These are phyloP conservation scores for Didymella segeticola DNA, from an alignment of 2,329 filamentous ascomycete species.

Conservation along the genomic window DNA sequence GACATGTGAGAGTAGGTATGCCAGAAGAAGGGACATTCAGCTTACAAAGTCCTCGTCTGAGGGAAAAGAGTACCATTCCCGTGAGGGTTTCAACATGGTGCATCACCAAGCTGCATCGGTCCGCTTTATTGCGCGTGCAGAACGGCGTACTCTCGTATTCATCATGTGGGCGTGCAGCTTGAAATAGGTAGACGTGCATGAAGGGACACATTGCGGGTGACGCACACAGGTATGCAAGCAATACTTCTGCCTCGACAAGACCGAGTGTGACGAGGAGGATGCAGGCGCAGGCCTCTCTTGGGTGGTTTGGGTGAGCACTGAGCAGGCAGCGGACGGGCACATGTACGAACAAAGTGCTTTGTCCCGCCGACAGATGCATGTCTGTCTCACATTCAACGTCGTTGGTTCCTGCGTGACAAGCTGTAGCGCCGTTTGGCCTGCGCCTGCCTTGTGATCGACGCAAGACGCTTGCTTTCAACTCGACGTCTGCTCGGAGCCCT, in stretches of 20 bases:
- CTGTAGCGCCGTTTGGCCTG: slow-evolving; percentile 18
- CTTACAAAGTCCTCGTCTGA: too few species aligned
- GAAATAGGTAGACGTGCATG: slow-evolving; percentile 9
- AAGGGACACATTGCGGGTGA: slow-evolving; percentile 13
- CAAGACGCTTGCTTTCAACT: slow-evolving; percentile 9
- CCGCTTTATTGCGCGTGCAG: background rate
- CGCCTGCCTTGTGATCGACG: slow-evolving; percentile 16
- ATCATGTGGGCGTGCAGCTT: slow-evolving; percentile 12
- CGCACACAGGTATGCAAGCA: slow-evolving; percentile 3
- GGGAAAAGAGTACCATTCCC: background rate
- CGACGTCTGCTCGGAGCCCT: background rate
- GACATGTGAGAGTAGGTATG: background rate
- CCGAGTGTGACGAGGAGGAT: slow-evolving; percentile 8
- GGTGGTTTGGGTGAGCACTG: slow-evolving; percentile 6
- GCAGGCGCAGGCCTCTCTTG: too few species aligned
- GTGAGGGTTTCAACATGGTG: too few species aligned
- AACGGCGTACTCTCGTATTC: slow-evolving; percentile 4
- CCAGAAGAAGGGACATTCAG: too few species aligned
- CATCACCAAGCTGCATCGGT: background rate
- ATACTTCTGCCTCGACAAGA: slow-evolving; percentile 22
- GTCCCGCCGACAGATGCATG: slow-evolving; percentile 2
- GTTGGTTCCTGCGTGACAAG: slow-evolving; percentile 28
- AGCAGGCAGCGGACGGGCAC: slow-evolving; percentile 15
- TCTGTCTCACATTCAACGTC: slow-evolving; percentile 11
- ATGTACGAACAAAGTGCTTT: slow-evolving; percentile 1